Conservation (phyloP, 2,329 filamentous ascomycete species). For the Trichoderma afroharzianum region DNA sequence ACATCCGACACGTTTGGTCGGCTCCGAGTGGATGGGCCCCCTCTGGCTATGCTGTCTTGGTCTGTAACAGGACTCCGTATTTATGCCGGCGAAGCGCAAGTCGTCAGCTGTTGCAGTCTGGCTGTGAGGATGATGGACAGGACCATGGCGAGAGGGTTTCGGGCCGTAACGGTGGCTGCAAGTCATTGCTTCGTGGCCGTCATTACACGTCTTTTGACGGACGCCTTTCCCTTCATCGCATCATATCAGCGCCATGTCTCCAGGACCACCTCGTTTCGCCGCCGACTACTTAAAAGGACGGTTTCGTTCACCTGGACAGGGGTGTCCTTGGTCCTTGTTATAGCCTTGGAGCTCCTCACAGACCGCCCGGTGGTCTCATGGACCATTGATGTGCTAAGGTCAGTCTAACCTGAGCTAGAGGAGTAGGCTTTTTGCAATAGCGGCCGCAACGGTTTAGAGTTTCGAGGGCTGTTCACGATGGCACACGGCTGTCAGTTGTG, state of each 20-base stretch:
- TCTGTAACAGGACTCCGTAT: not conserved
- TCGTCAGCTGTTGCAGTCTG: not conserved
- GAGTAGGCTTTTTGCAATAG: not conserved
- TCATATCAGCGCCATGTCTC: not conserved
- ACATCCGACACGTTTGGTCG: conserved; percentile 3
- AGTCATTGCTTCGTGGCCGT: not conserved
- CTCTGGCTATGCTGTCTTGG: not conserved
- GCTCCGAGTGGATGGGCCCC: not conserved
- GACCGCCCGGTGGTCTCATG: conserved; percentile 3
- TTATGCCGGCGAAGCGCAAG: not conserved
- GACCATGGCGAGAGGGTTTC: not conserved
- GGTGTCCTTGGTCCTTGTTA: not conserved
- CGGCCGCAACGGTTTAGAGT: conserved; percentile 7
- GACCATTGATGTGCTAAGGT: not conserved
- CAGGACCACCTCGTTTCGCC: not conserved
- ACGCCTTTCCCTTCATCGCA: not conserved
- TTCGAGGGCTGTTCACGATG: not conserved
- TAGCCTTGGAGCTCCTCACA: not conserved
- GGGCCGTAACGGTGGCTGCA: conserved; percentile 1
- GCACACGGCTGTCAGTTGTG: not conserved
- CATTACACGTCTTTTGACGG: not conserved
- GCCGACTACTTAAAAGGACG: not conserved
- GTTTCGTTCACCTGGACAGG: not conserved
- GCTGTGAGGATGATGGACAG: not conserved
- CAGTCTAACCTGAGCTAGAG: not conserved